Conservation (phyloP, 2,329 filamentous ascomycete genomes). For the Stromatinia cepivora region DNA sequence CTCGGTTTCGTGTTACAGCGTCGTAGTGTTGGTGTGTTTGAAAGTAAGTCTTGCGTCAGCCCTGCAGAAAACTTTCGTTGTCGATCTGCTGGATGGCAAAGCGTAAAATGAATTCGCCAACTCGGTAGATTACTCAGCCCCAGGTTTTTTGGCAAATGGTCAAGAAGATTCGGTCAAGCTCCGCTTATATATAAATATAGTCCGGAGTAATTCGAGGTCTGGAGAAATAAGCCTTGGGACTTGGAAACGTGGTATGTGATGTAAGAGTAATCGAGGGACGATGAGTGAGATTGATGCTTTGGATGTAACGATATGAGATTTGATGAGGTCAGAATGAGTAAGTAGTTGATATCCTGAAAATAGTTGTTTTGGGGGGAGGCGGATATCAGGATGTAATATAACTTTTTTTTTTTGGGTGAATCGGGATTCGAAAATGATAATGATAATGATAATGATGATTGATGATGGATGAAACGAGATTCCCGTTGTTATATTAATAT, state of each 20-base stretch:
- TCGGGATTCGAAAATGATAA: not conserved
- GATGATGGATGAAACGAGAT: slow-evolving; percentile 13
- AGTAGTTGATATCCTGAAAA: slow-evolving; percentile 1
- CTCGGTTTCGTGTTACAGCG: slow-evolving; percentile 7
- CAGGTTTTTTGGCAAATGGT: not conserved
- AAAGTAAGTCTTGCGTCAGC: slow-evolving; percentile 22
- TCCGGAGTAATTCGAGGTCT: slow-evolving; percentile 17
- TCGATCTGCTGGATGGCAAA: slow-evolving; percentile 14
- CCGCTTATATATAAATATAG: slow-evolving; percentile 20
- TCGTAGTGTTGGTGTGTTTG: not conserved
- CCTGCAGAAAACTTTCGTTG: slow-evolving; percentile 15
- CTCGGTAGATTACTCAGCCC: slow-evolving; percentile 19
- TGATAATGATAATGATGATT: slow-evolving; percentile 4
- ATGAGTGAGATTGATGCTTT: slow-evolving; percentile 3
- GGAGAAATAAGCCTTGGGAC: slow-evolving; percentile 8
- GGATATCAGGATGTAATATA: slow-evolving; percentile 15
- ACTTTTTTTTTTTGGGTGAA: not conserved
- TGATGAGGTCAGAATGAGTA: slow-evolving; percentile 17
- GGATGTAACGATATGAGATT: slow-evolving; percentile 7
- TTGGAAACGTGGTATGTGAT: slow-evolving; percentile 1
- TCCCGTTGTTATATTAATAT: slow-evolving; percentile 14
- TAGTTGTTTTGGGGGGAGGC: slow-evolving; percentile 4
- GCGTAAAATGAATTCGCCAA: not conserved
- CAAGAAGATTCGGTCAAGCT: not conserved
- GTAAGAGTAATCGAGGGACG: not conserved